Base-by-base conservation (phyloP, 345 rosid genomes). In the Eucalyptus pumila region DNA sequence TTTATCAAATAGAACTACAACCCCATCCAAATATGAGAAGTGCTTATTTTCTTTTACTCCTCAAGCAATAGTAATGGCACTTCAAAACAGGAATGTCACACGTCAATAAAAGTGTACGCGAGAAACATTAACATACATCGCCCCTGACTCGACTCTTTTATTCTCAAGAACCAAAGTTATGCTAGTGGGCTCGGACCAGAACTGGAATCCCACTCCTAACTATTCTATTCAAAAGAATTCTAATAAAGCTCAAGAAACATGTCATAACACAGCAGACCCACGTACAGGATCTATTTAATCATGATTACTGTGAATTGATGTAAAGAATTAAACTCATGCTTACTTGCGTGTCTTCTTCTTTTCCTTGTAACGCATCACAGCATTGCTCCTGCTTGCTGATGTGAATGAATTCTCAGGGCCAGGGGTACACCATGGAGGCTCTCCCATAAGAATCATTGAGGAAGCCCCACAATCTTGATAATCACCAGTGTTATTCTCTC, bases 331-430 rank as follows among this genome's bases (percentile, higher is more conserved):
- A 37, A 32, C n/a, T 27, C 40, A 51, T 40, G 42, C 86, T 95
- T 93, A 98, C 99, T 93, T 95, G 93, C 99, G 98, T 56, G 94
- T 94, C 94, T 96, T 98, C 96, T 95, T 97, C 93, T 98, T 98
- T 89, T 97, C 99, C 92, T 94, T 98, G 94, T 98, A 98, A 51
- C 99, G 99, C 97, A 96, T 88, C 87, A 97, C 99, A 40, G 99
- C 99, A 52, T 96, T 87, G 89, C 92, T 96, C 72, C 98, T 93
- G 86, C 90, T 95, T 62, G 94, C 96, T 54, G 96, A 94, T 58
- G 95, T 91, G 50, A 90, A 92, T 81, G 95, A 94, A 89, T 89
- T 91, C 89, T 96, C 98, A 44, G 95, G 92, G 88, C 97, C 89
- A 24, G 94, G 96, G 67, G 96, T 94, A 92, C 93, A 93, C 99